phyloP scores from a whole-genome alignment of 257 asterid genomes.

The Voacanga thouarsii region DNA sequence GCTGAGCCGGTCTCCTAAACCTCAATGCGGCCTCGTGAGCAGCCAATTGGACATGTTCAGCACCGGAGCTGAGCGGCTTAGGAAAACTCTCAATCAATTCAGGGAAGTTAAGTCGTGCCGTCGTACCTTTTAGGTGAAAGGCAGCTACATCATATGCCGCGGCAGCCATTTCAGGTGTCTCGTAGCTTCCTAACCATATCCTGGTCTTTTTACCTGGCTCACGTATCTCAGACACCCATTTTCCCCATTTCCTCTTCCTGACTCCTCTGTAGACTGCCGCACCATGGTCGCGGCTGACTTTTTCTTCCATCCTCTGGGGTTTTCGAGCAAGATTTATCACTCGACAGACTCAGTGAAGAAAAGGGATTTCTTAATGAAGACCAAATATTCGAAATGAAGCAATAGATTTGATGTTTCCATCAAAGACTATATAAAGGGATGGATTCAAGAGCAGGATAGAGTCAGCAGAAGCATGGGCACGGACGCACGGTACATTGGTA shows the following conservation, averaged over 20 bases:
- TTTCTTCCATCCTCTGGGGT: neutral
- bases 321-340: neutral
- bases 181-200: constrained; percentile 62
- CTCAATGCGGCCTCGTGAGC: constrained; percentile 55
- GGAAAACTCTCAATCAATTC: constrained; percentile 36
- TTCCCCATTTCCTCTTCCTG: constrained; percentile 54
- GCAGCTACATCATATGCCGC: constrained; percentile 66
- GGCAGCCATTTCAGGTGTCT: constrained; percentile 60
- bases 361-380: neutral
- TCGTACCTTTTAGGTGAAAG: constrained; percentile 42
- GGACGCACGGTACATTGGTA: neutral
- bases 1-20: constrained; percentile 14
- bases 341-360: neutral
- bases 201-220: constrained; percentile 50
- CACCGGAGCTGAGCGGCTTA: constrained; percentile 31
- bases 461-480: neutral
- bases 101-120: constrained; percentile 49
- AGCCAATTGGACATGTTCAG: constrained; percentile 41
- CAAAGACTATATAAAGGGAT: neutral
- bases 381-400: neutral
- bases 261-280: constrained; percentile 30
- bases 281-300: constrained; percentile 8
- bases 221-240: constrained; percentile 68
- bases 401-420: neutral
- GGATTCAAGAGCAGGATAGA: too few relatives aligned